phyloP scores from a whole-genome alignment of 441 rosid species.

The Hura crepitans region DNA sequence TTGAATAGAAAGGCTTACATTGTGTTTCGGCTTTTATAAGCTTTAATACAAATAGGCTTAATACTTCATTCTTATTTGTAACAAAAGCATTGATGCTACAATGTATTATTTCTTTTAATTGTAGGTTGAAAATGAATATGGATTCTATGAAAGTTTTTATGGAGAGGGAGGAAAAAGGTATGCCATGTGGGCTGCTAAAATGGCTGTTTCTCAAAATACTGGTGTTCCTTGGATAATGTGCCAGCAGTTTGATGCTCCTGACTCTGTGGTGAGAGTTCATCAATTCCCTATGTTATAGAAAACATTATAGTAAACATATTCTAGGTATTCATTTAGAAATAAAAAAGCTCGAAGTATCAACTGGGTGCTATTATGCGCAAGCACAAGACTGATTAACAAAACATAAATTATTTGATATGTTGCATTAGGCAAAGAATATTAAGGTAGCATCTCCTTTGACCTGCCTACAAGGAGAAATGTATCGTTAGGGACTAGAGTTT shows the following conservation, averaged over 20 bases:
- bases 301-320: background rate
- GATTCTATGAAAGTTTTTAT: conserved; percentile 56
- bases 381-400: background rate
- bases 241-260: conserved; percentile 84
- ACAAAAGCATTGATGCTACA: conserved; percentile 5
- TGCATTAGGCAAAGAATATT: background rate
- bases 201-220: conserved; percentile 87
- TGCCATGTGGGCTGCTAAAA: conserved; percentile 81
- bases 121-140: conserved; percentile 94
- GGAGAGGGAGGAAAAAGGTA: conserved; percentile 82
- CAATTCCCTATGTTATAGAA: background rate
- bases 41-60: background rate
- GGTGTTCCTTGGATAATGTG: conserved; percentile 99
- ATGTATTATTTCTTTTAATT: conserved; percentile 15
- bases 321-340: background rate
- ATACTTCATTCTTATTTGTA: background rate
- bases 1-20: background rate
- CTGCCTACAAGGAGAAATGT: background rate
- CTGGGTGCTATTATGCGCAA: background rate
- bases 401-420: background rate
- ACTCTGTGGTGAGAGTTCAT: conserved; percentile 53
- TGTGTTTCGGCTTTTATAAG: background rate
- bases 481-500: background rate
- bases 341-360: background rate
- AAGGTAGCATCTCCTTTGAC: background rate